These are phyloP conservation scores for Gaultheria prostrata DNA, from an alignment of 148 eudicot species.

Conservation along the genomic window DNA sequence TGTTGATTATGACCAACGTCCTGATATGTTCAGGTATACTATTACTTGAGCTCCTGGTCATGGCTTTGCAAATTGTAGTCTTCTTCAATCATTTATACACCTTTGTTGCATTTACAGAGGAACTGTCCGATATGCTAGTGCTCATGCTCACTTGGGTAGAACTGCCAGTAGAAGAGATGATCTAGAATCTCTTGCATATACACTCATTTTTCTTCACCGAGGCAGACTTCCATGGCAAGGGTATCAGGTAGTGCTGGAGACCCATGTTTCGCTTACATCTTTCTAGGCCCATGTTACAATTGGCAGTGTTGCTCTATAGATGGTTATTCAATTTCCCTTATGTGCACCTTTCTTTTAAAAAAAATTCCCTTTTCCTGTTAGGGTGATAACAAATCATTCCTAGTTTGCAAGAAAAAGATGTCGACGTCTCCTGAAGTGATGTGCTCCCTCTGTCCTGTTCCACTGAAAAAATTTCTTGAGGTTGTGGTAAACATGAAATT, in stretches of 20 bases:
- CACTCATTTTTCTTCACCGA: slow-evolving; percentile 75
- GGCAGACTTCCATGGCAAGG: slow-evolving; percentile 98
- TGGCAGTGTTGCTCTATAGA: background rate
- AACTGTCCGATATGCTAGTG: slow-evolving; percentile 93
- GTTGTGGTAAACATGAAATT: slow-evolving; percentile 83
- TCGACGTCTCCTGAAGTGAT: slow-evolving; percentile 74
- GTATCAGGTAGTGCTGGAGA: slow-evolving; percentile 51
- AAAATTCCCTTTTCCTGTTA: slow-evolving; percentile 16
- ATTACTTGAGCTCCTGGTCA: slow-evolving; percentile 6
- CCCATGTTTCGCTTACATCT: slow-evolving; percentile 1
- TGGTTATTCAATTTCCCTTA: background rate
- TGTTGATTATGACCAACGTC: slow-evolving; percentile 88
- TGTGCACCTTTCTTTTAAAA: background rate
- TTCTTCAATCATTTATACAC: background rate
- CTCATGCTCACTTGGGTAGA: slow-evolving; percentile 93
- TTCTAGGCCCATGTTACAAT: background rate
- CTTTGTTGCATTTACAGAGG: slow-evolving; percentile 42
- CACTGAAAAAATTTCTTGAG: slow-evolving; percentile 73
- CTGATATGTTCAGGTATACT: slow-evolving; percentile 80
- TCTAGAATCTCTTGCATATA: slow-evolving; percentile 88
- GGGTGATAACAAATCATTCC: slow-evolving; percentile 90
- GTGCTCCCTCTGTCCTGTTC: slow-evolving; percentile 71
- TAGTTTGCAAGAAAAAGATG: slow-evolving; percentile 95
- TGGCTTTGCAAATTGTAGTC: background rate
- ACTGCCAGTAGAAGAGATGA: slow-evolving; percentile 94